A percentile compares a stretch with the other conserved stretches of the same genome.
phyloP scores from a whole-genome alignment of 2,329 filamentous ascomycete genomes.

The Chaetomiaceae sp. region DNA sequence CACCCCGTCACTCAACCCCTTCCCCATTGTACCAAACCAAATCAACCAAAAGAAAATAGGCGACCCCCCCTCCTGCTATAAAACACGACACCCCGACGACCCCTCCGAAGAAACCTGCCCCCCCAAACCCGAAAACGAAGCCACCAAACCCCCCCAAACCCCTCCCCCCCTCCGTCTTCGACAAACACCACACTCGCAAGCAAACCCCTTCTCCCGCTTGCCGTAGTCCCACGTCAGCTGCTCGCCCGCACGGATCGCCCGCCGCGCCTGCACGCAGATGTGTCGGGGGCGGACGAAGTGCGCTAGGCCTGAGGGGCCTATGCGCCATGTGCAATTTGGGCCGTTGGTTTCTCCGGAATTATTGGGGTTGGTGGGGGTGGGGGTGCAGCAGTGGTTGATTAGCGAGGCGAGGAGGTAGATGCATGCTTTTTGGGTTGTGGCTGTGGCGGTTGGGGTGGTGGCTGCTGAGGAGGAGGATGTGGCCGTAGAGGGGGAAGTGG shows the following conservation, averaged over 20 bases:
- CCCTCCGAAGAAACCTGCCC: too few relatives aligned
- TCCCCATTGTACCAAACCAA: too few relatives aligned
- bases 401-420: slow-evolving; percentile 26
- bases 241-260: slow-evolving; percentile 29
- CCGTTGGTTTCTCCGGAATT: not conserved
- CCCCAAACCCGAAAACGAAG: too few relatives aligned
- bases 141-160: not conserved
- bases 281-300: slow-evolving; percentile 21
- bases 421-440: slow-evolving; percentile 12
- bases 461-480: not conserved
- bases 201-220: slow-evolving; percentile 26
- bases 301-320: slow-evolving; percentile 20
- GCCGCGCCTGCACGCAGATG: slow-evolving; percentile 25
- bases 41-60: too few relatives aligned
- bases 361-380: not conserved
- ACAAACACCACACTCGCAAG: slow-evolving; percentile 26
- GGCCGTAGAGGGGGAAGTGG: not conserved
- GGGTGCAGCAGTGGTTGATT: slow-evolving; percentile 27
- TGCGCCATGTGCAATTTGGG: slow-evolving; percentile 27
- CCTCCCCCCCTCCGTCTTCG: not conserved
- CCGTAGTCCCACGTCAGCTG: slow-evolving; percentile 37
- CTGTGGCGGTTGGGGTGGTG: not conserved
- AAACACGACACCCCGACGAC: too few relatives aligned
- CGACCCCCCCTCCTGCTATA: too few relatives aligned
- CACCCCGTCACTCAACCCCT: too few relatives aligned